These are phyloP conservation scores for Aspergillus novofumigatus DNA, from an alignment of 2,329 filamentous ascomycete species.

Conservation along the genomic window DNA sequence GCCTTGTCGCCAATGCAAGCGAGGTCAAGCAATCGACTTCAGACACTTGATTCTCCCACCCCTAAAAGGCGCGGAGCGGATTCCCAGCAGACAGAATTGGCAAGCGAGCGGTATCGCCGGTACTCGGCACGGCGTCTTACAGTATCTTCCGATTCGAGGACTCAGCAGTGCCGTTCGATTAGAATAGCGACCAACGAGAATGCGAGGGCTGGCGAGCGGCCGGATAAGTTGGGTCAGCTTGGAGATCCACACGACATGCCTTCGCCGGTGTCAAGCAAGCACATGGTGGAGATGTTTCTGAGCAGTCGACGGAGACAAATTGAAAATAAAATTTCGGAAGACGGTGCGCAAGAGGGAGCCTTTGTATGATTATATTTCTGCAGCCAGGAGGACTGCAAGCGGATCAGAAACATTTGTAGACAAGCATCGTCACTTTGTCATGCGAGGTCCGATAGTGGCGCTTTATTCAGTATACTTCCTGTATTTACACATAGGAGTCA, in stretches of 20 bases:
- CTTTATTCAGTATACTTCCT: background rate
- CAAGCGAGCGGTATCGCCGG: slow-evolving; percentile 19
- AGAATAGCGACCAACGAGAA: slow-evolving; percentile 29
- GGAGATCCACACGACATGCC: slow-evolving; percentile 19
- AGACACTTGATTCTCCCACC: slow-evolving; percentile 28
- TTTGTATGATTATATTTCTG: slow-evolving; percentile 22
- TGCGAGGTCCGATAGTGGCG: background rate
- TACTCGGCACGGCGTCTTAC: slow-evolving; percentile 20
- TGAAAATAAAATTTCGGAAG: slow-evolving; percentile 13
- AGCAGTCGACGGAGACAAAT: slow-evolving; percentile 28
- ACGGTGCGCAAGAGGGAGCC: slow-evolving; percentile 15
- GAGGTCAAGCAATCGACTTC: slow-evolving; percentile 17
- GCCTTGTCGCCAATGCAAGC: slow-evolving; percentile 21
- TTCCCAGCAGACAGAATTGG: slow-evolving; percentile 16
- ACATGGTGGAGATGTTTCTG: slow-evolving; percentile 37
- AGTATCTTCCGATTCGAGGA: slow-evolving; percentile 17
- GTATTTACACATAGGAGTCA: background rate
- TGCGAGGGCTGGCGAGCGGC: slow-evolving; percentile 12
- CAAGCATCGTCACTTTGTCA: background rate
- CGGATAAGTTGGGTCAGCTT: slow-evolving; percentile 14
- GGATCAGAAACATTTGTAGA: background rate
- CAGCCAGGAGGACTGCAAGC: background rate
- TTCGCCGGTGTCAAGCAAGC: slow-evolving; percentile 30
- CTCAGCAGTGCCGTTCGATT: slow-evolving; percentile 23
- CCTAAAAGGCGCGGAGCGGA: slow-evolving; percentile 17